Conservation (phyloP, 257 asterid species). For the Prunella vulgaris region DNA sequence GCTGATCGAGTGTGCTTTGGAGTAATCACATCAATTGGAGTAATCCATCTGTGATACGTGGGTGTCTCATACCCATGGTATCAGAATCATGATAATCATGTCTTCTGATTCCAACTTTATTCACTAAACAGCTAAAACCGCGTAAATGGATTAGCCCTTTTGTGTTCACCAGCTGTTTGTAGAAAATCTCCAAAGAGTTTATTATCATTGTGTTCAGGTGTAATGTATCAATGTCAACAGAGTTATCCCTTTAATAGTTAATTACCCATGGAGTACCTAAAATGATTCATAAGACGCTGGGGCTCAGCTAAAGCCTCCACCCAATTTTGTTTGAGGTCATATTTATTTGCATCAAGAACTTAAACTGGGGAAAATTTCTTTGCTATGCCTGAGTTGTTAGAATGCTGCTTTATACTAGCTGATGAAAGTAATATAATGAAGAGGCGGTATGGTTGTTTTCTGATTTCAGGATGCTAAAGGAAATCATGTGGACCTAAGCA, state of each 20-base stretch:
- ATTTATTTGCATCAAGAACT: not conserved
- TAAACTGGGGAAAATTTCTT: not conserved
- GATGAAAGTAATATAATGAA: not conserved
- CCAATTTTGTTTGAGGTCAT: not conserved
- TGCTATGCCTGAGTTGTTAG: not conserved
- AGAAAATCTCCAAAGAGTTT: not conserved
- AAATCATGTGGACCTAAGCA: slow-evolving; percentile 38
- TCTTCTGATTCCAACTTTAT: not conserved
- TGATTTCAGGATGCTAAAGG: slow-evolving; percentile 47
- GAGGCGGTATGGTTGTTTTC: not conserved
- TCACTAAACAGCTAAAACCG: not conserved
- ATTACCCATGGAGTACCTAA: not conserved
- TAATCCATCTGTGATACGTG: not conserved
- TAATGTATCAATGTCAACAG: not conserved
- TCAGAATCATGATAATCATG: not conserved
- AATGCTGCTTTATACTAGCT: not conserved
- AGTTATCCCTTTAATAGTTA: too few species aligned
- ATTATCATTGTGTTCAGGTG: not conserved
- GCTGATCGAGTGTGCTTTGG: too few species aligned
- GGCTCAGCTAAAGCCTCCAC: not conserved
- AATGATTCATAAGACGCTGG: too few species aligned
- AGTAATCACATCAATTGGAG: not conserved
- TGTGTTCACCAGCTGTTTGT: not conserved
- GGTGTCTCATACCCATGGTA: not conserved
- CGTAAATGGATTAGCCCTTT: not conserved